phyloP scores from a whole-genome alignment of 345 rosid species.

The Citrus reticulata region DNA sequence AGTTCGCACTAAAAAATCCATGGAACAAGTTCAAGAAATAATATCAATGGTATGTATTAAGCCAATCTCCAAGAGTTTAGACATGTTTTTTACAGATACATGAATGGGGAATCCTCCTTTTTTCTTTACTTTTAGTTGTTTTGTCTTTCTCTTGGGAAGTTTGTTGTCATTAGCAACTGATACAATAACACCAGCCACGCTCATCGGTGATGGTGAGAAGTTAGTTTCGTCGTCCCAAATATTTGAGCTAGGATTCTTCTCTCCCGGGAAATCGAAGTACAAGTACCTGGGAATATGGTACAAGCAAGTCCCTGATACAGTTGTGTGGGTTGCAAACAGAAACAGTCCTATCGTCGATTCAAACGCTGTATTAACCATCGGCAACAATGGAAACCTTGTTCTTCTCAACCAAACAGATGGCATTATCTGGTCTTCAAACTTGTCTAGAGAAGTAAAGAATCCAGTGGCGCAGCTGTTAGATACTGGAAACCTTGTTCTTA shows the following conservation, averaged over 20 bases:
- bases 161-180: background rate
- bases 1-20: background rate
- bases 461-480: slow-evolving; percentile 31
- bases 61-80: background rate
- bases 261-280: background rate
- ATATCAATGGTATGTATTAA: no score
- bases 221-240: background rate
- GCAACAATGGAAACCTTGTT: background rate
- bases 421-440: slow-evolving; percentile 33
- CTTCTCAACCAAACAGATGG: slow-evolving; percentile 2
- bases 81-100: background rate
- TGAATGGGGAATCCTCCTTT: background rate
- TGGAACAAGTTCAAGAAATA: background rate
- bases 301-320: background rate
- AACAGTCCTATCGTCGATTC: background rate
- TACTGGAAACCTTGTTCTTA: slow-evolving; percentile 28
- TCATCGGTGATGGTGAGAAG: slow-evolving; percentile 16
- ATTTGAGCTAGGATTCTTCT: slow-evolving; percentile 13
- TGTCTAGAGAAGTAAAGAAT: slow-evolving; percentile 7
- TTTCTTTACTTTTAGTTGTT: background rate
- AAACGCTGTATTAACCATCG: background rate
- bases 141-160: background rate
- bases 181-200: slow-evolving; percentile 2
- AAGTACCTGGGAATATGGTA: slow-evolving; percentile 18
- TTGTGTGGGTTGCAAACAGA: slow-evolving; percentile 10